Evolutionary conservation across 805 yeast genomes (phyloP).

Genomic region (Yamadazyma ubonensis): DNA sequence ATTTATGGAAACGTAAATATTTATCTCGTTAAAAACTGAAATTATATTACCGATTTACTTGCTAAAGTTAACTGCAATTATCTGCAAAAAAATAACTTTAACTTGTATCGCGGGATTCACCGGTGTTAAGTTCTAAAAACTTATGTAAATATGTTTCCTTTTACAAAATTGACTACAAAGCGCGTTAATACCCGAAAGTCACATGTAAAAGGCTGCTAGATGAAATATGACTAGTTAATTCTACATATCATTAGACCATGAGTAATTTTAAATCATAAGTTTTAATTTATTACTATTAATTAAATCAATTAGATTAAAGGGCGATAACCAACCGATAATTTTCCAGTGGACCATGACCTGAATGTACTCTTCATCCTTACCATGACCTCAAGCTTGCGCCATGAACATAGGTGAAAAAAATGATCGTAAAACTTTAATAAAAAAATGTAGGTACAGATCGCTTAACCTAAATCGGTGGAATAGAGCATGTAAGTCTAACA

Average conservation of each 20-base stretch:
- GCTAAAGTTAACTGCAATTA: neutral
- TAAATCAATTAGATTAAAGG: neutral
- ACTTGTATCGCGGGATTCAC: neutral
- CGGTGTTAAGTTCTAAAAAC: neutral
- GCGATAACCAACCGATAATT: neutral
- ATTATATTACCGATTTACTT: neutral
- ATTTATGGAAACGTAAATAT: no score
- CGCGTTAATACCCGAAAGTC: no score
- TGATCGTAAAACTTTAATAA: neutral
- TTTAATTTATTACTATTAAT: neutral
- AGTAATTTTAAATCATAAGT: neutral
- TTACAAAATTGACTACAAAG: no score
- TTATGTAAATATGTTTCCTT: no score
- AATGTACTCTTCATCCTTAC: no score
- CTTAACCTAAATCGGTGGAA: neutral
- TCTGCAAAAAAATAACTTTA: neutral
- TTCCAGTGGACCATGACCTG: no score
- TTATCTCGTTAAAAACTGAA: neutral
- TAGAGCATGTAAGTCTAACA: neutral
- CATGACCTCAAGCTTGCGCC: neutral
- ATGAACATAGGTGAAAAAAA: neutral
- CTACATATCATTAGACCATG: neutral
- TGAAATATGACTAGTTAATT: no score
- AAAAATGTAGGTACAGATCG: conserved; percentile 4
- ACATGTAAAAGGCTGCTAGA: neutral